Conservation (phyloP, 2,329 filamentous ascomycete species). For the Pseudogymnoascus sp. region DNA sequence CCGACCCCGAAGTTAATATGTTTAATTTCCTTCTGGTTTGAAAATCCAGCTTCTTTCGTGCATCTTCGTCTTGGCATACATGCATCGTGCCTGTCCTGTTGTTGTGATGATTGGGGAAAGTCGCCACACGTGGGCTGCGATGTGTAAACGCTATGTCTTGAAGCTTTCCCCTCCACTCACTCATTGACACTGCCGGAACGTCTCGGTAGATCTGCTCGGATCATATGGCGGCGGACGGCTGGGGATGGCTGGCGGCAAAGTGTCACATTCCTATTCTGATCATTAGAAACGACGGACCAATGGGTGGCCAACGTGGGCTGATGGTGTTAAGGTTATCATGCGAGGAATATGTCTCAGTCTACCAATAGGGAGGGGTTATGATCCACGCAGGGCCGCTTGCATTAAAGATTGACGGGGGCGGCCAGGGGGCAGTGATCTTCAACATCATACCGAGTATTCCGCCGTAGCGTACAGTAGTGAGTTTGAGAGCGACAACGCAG, state of each 20-base stretch:
- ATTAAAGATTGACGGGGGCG: neutral
- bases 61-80: constrained; percentile 2
- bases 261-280: constrained; percentile 9
- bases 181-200: constrained; percentile 8
- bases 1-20: neutral
- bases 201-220: neutral
- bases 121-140: neutral
- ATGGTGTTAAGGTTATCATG: constrained; percentile 9
- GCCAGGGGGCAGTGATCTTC: neutral
- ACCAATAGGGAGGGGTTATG: neutral
- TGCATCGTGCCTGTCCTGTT: neutral
- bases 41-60: neutral
- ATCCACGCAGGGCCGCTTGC: constrained; percentile 10
- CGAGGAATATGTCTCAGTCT: constrained; percentile 5
- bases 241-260: neutral
- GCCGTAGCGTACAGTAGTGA: neutral
- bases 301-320: neutral
- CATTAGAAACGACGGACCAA: constrained; percentile 9
- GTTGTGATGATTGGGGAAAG: neutral
- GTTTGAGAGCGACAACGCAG: neutral
- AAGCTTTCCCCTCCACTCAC: neutral
- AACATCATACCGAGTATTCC: constrained; percentile 1
- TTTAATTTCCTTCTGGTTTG: constrained; percentile 8
- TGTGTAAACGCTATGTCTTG: neutral
- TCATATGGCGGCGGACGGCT: neutral